Evolutionary conservation across 257 asterid species (phyloP).

Genomic region (Nicotiana sylvestris): DNA sequence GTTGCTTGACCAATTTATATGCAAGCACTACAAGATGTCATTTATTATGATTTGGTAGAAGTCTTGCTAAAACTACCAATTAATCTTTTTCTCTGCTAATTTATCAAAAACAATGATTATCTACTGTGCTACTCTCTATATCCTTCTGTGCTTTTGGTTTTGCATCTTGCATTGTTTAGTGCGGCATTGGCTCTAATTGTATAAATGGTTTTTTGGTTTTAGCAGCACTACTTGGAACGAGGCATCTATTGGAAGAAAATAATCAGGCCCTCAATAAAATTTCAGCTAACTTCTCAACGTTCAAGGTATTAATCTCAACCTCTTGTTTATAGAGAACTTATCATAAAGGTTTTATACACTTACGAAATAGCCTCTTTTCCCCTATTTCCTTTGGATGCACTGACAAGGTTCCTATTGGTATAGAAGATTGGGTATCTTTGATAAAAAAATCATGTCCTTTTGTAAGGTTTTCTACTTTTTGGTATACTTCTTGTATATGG

Average conservation of each 20-base stretch:
- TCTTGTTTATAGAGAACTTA: background rate
- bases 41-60: background rate
- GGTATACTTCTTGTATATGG: too few relatives aligned
- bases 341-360: too few relatives aligned
- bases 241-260: constrained; percentile 73
- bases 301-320: constrained; percentile 49
- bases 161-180: background rate
- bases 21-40: background rate
- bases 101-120: too few relatives aligned
- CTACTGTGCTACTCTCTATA: background rate
- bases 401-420: too few relatives aligned
- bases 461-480: too few relatives aligned
- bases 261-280: constrained; percentile 61
- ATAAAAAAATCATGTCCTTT: too few relatives aligned
- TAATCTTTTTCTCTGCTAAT: background rate
- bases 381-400: too few relatives aligned
- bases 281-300: constrained; percentile 60
- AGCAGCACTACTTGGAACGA: constrained; percentile 50
- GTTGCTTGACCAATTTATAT: background rate
- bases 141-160: constrained; percentile 8
- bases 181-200: background rate
- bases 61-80: background rate
- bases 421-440: too few relatives aligned
- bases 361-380: too few relatives aligned
- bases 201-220: constrained; percentile 2